Conservation (phyloP, 2,329 filamentous ascomycete genomes). For the Hypoxylon sp. region DNA sequence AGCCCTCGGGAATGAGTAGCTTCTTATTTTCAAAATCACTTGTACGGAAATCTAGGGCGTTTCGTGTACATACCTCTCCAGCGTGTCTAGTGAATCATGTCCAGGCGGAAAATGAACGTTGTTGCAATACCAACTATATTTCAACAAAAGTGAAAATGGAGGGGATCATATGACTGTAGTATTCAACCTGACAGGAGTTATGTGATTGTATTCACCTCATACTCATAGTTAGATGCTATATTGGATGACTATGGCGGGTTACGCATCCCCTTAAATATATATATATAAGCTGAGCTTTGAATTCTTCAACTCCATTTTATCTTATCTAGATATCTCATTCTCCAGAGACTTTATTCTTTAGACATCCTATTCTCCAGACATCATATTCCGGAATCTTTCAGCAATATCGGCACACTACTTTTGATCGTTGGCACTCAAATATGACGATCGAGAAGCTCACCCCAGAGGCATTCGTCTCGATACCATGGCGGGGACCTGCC, state of each 20-base stretch:
- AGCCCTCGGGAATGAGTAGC: no score
- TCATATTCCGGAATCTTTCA: background rate
- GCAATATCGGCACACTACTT: background rate
- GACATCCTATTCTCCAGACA: background rate
- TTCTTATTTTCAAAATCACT: no score
- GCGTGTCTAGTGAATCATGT: background rate
- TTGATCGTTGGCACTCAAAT: conserved; percentile 5
- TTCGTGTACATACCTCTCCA: no score
- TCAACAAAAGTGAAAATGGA: background rate
- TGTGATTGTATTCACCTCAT: background rate
- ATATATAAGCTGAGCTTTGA: background rate
- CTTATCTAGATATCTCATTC: no score
- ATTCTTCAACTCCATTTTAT: background rate
- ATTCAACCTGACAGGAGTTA: background rate
- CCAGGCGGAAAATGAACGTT: background rate
- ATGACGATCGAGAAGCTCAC: conserved; percentile 51
- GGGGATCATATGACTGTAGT: background rate
- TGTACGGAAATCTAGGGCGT: no score
- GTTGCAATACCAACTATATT: no score
- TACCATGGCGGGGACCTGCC: conserved; percentile 54
- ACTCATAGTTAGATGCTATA: background rate
- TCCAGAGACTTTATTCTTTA: background rate
- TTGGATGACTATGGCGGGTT: background rate
- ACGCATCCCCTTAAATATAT: background rate
- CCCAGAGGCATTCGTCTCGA: conserved; percentile 53